Conservation (phyloP, 768 basidiomycete species). For the Cantharellus cinnabarinus region DNA sequence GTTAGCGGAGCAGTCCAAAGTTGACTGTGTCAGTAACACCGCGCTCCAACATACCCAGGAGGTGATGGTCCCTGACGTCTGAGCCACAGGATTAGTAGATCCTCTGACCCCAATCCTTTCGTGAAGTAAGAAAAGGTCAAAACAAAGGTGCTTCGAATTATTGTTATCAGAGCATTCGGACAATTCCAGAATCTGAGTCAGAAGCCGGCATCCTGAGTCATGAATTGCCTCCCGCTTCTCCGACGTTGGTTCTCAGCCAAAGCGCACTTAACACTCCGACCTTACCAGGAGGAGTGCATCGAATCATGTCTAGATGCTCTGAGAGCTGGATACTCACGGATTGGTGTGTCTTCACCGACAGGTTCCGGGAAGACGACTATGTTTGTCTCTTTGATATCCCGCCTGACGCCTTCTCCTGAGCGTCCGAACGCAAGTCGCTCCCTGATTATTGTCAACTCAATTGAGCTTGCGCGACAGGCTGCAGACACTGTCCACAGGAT, state of each 20-base stretch:
- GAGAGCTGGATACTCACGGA: conserved; percentile 40
- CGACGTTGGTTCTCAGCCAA: background rate
- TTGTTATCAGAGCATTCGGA: too few relatives aligned
- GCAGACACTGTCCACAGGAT: conserved; percentile 45
- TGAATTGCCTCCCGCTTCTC: background rate
- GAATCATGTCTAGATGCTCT: conserved; percentile 58
- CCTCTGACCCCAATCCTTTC: too few relatives aligned
- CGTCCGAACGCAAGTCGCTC: conserved; percentile 32
- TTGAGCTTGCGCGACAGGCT: conserved; percentile 79
- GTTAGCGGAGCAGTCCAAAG: too few relatives aligned
- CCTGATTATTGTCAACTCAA: conserved; percentile 71
- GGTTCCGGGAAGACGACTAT: conserved; percentile 82
- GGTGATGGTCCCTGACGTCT: too few relatives aligned
- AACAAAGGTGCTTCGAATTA: too few relatives aligned
- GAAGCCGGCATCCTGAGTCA: too few relatives aligned
- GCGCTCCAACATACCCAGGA: too few relatives aligned
- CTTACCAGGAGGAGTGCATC: conserved; percentile 73
- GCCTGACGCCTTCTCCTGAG: conserved; percentile 27
- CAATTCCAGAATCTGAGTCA: too few relatives aligned
- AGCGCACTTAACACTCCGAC: conserved; percentile 22
- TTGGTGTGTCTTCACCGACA: conserved; percentile 71
- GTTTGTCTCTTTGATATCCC: conserved; percentile 63
- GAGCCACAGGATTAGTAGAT: too few relatives aligned
- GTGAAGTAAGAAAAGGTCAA: too few relatives aligned
- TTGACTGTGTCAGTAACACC: too few relatives aligned